phyloP scores from a whole-genome alignment of 1,284 basidiomycete species.

The Ustanciosporium gigantosporum region DNA sequence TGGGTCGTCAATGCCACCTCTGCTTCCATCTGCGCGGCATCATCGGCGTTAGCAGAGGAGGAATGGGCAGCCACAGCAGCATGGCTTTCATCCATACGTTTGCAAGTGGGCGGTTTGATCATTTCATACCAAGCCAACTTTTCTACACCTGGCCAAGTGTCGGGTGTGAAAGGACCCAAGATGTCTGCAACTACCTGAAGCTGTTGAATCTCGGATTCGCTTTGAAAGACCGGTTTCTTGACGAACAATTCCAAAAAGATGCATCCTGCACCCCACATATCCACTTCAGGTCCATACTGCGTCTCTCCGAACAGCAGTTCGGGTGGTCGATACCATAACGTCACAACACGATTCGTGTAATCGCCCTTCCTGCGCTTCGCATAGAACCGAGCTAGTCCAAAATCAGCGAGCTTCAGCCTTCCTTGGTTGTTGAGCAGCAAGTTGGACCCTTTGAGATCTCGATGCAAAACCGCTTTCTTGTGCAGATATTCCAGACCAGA shows the following conservation, averaged over 20 bases:
- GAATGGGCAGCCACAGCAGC: no score
- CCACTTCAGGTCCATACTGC: conserved; percentile 95
- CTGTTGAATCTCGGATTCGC: conserved; percentile 95
- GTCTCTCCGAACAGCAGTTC: conserved; percentile 95
- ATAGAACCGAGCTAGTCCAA: conserved; percentile 96
- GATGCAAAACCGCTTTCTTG: conserved; percentile 90
- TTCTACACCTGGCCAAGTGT: conserved; percentile 79
- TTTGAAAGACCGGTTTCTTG: conserved; percentile 91
- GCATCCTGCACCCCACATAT: conserved; percentile 99
- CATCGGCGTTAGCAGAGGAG: no score
- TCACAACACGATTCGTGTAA: conserved; percentile 98
- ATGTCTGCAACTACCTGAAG: conserved; percentile 87
- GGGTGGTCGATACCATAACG: conserved; percentile 96
- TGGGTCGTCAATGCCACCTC: no score
- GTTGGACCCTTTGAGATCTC: conserved; percentile 98
- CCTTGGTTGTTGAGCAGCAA: conserved; percentile 92
- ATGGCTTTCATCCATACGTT: no score
- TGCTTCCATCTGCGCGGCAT: no score
- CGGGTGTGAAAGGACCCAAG: conserved; percentile 82
- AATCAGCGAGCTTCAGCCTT: conserved; percentile 93
- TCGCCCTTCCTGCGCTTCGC: conserved; percentile 85
- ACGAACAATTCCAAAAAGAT: conserved; percentile 98
- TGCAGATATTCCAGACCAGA: conserved; percentile 91
- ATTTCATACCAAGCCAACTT: conserved; percentile 97
- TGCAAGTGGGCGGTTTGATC: conserved; percentile 74